Conservation (phyloP, 2,329 filamentous ascomycete genomes). For the Lasiodiplodia sp. region DNA sequence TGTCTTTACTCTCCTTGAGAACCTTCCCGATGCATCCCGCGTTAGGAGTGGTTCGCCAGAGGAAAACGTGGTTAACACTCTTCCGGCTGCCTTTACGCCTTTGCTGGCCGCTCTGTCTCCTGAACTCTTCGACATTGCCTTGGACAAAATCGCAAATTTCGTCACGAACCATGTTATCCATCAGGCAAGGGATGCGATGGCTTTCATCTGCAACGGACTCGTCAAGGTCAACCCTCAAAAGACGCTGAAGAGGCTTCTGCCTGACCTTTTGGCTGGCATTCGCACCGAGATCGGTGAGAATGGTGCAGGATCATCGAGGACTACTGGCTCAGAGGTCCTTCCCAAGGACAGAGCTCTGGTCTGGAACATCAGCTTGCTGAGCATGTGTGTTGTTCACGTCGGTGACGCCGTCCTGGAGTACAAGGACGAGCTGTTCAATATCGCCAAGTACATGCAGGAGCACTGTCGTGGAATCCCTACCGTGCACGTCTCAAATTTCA, state of each 20-base stretch:
- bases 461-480: slow-evolving; percentile 93
- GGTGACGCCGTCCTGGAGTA: slow-evolving; percentile 88
- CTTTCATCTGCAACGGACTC: slow-evolving; percentile 94
- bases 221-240: slow-evolving; percentile 97
- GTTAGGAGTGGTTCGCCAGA: slow-evolving; percentile 91
- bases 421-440: slow-evolving; percentile 86
- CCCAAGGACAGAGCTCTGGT: slow-evolving; percentile 91
- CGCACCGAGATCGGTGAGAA: slow-evolving; percentile 97
- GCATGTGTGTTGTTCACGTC: slow-evolving; percentile 97
- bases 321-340: slow-evolving; percentile 89
- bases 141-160: slow-evolving; percentile 92
- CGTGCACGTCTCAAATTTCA: slow-evolving; percentile 96
- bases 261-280: slow-evolving; percentile 89
- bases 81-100: slow-evolving; percentile 90
- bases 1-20: slow-evolving; percentile 94
- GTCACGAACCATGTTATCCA: slow-evolving; percentile 94
- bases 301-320: slow-evolving; percentile 91
- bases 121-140: slow-evolving; percentile 87
- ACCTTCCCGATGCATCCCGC: slow-evolving; percentile 87
- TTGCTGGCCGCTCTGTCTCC: slow-evolving; percentile 90
- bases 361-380: slow-evolving; percentile 96
- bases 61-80: slow-evolving; percentile 94
- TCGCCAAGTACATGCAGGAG: slow-evolving; percentile 95
- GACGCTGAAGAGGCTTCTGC: slow-evolving; percentile 87
- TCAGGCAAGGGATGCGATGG: slow-evolving; percentile 96